Conservation (phyloP, 305 asterid genomes). For the Fraxinus platypoda region DNA sequence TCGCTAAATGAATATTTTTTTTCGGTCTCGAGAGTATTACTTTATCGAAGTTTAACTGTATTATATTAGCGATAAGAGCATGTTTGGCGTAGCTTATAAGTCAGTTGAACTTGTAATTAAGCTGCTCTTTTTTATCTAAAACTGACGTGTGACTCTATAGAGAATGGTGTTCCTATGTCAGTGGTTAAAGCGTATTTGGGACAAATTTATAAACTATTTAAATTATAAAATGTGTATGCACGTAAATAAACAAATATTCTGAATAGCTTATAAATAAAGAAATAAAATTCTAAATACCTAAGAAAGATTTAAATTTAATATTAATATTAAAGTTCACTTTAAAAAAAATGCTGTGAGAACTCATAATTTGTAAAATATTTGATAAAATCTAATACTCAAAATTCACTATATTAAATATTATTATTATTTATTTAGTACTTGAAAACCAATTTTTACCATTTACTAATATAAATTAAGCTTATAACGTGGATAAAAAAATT, state of each 20-base stretch:
- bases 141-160: background rate
- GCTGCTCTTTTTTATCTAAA: background rate
- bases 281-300: background rate
- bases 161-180: background rate
- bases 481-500: too few relatives aligned
- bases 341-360: background rate
- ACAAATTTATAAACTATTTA: background rate
- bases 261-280: background rate
- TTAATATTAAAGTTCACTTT: too few relatives aligned
- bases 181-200: background rate
- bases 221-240: background rate
- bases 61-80: background rate
- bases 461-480: too few relatives aligned
- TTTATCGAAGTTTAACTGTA: too few relatives aligned
- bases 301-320: background rate
- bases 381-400: background rate
- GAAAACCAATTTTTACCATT: background rate
- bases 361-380: background rate
- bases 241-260: background rate
- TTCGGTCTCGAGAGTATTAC: too few relatives aligned
- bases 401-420: background rate
- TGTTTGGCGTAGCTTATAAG: background rate
- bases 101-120: background rate
- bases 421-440: background rate
- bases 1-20: too few relatives aligned